These are phyloP conservation scores for Neonectria faginata DNA, from an alignment of 2,329 filamentous ascomycete genomes.

Conservation along the genomic window DNA sequence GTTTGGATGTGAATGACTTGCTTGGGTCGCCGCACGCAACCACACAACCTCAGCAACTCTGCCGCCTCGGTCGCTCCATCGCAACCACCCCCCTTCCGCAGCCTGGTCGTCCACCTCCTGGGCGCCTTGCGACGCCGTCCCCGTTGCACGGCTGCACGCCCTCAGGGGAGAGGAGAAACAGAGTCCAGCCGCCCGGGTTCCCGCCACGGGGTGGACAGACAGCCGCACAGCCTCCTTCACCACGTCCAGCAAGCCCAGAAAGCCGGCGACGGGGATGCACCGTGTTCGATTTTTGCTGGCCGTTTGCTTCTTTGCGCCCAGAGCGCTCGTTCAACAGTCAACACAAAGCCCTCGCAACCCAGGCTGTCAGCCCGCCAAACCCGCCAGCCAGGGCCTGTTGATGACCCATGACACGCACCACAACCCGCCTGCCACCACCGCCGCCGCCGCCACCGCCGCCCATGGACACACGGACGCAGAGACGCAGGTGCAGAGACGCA, in stretches of 20 bases:
- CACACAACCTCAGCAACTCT: conserved; percentile 6
- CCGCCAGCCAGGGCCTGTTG: conserved; percentile 31
- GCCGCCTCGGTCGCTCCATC: conserved; percentile 6
- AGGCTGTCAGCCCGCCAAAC: conserved; percentile 37
- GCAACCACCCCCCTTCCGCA: conserved; percentile 14
- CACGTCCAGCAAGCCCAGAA: conserved; percentile 28
- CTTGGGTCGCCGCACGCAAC: conserved; percentile 13
- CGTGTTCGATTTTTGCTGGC: conserved; percentile 19
- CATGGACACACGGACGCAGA: conserved; percentile 16
- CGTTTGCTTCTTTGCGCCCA: conserved; percentile 15
- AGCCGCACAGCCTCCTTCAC: conserved; percentile 35
- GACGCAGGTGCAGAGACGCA: conserved; percentile 16
- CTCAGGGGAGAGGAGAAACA: conserved; percentile 38
- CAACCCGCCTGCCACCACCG: conserved; percentile 5
- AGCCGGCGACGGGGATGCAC: conserved; percentile 17
- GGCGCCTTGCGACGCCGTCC: conserved; percentile 42
- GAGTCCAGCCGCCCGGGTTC: conserved; percentile 42
- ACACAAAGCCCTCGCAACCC: conserved; percentile 10
- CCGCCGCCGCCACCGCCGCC: neutral
- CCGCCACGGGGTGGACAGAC: conserved; percentile 39
- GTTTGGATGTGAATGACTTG: neutral
- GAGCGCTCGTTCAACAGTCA: conserved; percentile 16
- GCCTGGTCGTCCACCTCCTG: conserved; percentile 13
- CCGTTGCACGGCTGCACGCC: conserved; percentile 41
- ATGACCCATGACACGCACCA: conserved; percentile 29